These are phyloP conservation scores for Phaffia australis DNA, from an alignment of 768 basidiomycete species.

Conservation along the genomic window DNA sequence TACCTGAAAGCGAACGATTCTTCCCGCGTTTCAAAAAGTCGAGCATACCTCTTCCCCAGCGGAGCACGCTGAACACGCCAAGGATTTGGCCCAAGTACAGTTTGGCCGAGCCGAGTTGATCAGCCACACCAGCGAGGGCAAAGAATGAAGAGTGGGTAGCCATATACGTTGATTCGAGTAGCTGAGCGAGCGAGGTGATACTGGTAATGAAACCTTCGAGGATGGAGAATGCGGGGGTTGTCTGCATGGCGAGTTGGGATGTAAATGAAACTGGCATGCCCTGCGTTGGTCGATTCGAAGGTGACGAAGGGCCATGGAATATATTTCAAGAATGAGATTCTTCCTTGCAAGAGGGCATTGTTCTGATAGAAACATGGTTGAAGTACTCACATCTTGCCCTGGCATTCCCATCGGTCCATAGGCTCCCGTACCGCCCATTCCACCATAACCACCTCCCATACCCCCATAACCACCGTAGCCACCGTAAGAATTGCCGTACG, in stretches of 20 bases:
- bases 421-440: constrained; percentile 39
- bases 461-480: constrained; percentile 37
- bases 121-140: constrained; percentile 81
- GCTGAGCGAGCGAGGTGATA: constrained; percentile 86
- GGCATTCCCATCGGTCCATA: constrained; percentile 37
- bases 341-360: not conserved
- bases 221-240: constrained; percentile 82
- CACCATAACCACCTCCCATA: constrained; percentile 39
- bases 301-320: not conserved
- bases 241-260: constrained; percentile 77
- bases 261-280: constrained; percentile 58
- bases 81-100: constrained; percentile 89
- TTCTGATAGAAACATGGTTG: constrained; percentile 35
- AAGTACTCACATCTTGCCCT: constrained; percentile 36
- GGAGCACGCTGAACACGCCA: constrained; percentile 75
- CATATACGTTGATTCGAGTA: constrained; percentile 96
- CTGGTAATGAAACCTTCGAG: constrained; percentile 92
- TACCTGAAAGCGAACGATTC: not conserved
- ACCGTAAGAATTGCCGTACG: constrained; percentile 30
- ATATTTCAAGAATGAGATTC: not conserved
- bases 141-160: constrained; percentile 77
- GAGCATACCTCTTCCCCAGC: constrained; percentile 39
- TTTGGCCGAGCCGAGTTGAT: constrained; percentile 83
- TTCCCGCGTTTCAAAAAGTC: constrained; percentile 51
- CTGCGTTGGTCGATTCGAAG: constrained; percentile 26